Conservation (phyloP, 257 asterid genomes). For the Penstemon newberryi region DNA sequence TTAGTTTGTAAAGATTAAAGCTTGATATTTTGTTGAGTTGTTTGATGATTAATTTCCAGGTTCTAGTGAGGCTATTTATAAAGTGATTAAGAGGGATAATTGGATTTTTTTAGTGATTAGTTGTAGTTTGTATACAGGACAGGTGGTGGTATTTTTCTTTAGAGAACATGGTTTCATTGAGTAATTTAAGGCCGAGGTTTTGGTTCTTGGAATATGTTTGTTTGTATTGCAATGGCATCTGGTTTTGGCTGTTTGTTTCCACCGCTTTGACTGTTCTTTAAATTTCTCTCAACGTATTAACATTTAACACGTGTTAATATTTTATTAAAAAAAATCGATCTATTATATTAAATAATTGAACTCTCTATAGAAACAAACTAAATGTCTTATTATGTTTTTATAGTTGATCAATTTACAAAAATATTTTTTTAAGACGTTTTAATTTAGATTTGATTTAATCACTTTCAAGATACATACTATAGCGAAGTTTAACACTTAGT, state of each 20-base stretch:
- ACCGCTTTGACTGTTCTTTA: neutral
- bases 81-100: neutral
- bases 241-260: constrained; percentile 23
- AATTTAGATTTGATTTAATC: no score
- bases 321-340: no score
- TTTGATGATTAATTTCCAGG: constrained; percentile 20
- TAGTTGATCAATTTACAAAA: no score
- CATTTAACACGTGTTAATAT: no score
- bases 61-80: constrained; percentile 23
- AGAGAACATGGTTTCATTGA: neutral
- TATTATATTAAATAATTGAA: no score
- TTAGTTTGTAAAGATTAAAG: constrained; percentile 9
- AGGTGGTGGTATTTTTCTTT: neutral
- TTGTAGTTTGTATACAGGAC: neutral
- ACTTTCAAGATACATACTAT: no score
- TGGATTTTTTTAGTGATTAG: neutral
- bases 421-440: no score
- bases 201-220: constrained; percentile 1
- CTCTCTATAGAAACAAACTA: no score
- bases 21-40: neutral
- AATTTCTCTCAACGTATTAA: neutral
- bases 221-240: neutral
- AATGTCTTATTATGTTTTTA: no score
- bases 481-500: no score
- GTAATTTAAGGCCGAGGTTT: neutral